These are phyloP conservation scores for Psilocybe cubensis DNA, from an alignment of 768 basidiomycete species.

Conservation along the genomic window DNA sequence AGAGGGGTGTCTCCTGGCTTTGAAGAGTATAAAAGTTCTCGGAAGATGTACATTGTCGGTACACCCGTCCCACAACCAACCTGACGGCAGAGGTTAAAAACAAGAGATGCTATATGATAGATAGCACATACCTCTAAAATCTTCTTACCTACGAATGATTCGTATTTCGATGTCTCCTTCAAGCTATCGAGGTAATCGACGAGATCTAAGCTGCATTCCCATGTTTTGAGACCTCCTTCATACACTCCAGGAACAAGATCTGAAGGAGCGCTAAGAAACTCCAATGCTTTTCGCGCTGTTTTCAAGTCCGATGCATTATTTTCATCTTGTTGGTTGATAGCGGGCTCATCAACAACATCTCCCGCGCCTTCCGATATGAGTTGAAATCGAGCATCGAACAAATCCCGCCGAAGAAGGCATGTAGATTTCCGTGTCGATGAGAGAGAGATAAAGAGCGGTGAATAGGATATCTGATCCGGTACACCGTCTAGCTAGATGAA, in stretches of 20 bases:
- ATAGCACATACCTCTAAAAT: constrained; percentile 70
- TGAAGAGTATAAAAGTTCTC: constrained; percentile 50
- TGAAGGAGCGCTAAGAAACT: constrained; percentile 80
- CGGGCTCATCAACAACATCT: constrained; percentile 26
- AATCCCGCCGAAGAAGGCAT: constrained; percentile 75
- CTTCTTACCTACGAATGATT: constrained; percentile 47
- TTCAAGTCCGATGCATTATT: constrained; percentile 14
- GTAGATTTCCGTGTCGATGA: constrained; percentile 31
- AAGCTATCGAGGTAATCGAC: constrained; percentile 62
- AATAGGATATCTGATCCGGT: constrained; percentile 80
- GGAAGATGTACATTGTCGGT: constrained; percentile 77
- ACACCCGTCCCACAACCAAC: constrained; percentile 93
- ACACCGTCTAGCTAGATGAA: constrained; percentile 64
- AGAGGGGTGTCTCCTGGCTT: constrained; percentile 7
- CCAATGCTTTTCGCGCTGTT: constrained; percentile 37
- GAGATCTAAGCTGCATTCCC: constrained; percentile 94
- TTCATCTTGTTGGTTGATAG: constrained; percentile 7
- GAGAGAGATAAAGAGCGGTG: constrained; percentile 63
- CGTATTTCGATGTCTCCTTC: constrained; percentile 13
- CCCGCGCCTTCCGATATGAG: constrained; percentile 63
- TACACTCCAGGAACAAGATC: constrained; percentile 93
- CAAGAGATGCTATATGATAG: not conserved
- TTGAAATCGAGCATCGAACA: constrained; percentile 97
- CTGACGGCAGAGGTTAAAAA: constrained; percentile 41
- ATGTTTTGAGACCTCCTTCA: constrained; percentile 96